phyloP scores from a whole-genome alignment of 257 asterid species.

The Echium plantagineum region DNA sequence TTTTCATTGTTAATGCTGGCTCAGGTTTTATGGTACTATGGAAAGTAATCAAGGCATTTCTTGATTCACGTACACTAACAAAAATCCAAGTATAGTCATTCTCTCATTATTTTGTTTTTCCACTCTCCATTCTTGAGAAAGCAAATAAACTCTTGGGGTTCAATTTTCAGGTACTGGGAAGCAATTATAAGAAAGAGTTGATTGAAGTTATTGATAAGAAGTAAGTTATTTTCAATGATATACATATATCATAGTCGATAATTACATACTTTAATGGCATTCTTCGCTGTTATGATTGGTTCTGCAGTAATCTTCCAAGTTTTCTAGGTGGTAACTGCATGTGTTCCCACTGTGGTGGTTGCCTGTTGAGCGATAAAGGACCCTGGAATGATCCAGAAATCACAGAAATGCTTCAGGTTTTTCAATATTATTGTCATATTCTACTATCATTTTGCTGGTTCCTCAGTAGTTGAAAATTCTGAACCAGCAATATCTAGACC shows the following conservation, averaged over 20 bases:
- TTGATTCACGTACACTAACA: slow-evolving; percentile 56
- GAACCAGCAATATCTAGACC: no score
- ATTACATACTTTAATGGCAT: not conserved
- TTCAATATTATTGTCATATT: not conserved
- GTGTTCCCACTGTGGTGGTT: slow-evolving; percentile 44
- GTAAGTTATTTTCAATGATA: slow-evolving; percentile 12
- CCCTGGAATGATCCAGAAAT: slow-evolving; percentile 70
- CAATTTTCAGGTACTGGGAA: slow-evolving; percentile 51
- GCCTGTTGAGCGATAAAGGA: slow-evolving; percentile 60
- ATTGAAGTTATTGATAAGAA: slow-evolving; percentile 56
- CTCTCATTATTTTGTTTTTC: slow-evolving; percentile 1
- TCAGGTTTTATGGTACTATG: slow-evolving; percentile 56
- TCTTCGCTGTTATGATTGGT: slow-evolving; percentile 2
- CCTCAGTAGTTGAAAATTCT: not conserved
- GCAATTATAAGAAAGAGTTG: slow-evolving; percentile 42
- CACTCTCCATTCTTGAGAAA: not conserved
- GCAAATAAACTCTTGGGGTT: slow-evolving; percentile 4
- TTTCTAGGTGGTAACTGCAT: slow-evolving; percentile 65
- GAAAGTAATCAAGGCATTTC: slow-evolving; percentile 54
- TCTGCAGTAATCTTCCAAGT: slow-evolving; percentile 49
- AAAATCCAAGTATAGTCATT: slow-evolving; percentile 43
- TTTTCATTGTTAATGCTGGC: slow-evolving; percentile 61
- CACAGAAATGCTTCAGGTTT: slow-evolving; percentile 38
- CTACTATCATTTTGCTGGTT: no score
- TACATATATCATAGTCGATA: not conserved